These are phyloP conservation scores for Solanum lycopersicoides DNA, from an alignment of 257 asterid genomes.

Conservation along the genomic window DNA sequence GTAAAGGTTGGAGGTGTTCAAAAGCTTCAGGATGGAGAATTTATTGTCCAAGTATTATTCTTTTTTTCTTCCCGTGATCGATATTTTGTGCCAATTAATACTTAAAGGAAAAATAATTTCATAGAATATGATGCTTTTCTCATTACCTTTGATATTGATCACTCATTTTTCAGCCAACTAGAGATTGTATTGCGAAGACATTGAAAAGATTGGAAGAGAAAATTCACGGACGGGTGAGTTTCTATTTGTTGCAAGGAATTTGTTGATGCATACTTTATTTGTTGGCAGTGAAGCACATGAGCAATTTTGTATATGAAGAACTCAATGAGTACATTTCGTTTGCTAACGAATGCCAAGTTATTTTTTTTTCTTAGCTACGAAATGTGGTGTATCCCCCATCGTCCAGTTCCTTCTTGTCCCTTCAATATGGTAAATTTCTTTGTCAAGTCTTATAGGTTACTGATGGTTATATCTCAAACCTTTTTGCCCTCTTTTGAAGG, in stretches of 20 bases:
- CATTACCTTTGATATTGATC: not conserved
- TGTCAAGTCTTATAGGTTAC: not conserved
- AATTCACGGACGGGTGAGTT: constrained; percentile 93
- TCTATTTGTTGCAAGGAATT: not conserved
- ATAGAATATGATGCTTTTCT: not conserved
- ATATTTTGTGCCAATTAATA: not conserved
- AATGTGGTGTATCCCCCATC: not conserved
- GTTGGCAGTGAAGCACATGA: not conserved
- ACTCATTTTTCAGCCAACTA: constrained; percentile 66
- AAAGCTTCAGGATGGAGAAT: constrained; percentile 97
- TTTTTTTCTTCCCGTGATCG: not conserved
- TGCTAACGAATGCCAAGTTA: not conserved
- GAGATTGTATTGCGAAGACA: constrained; percentile 97
- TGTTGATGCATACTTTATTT: not conserved
- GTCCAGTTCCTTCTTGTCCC: not conserved
- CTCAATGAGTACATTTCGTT: not conserved
- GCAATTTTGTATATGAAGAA: not conserved
- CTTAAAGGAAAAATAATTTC: not conserved
- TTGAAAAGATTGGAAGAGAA: constrained; percentile 95
- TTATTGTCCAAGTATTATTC: constrained; percentile 72
- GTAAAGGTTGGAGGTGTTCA: constrained; percentile 92
- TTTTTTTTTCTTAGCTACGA: not conserved
- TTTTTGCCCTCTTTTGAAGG: constrained; percentile 34
- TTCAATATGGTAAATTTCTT: not conserved
- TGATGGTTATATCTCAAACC: not conserved